These are phyloP conservation scores for Neonectria ditissima DNA, from an alignment of 2,329 filamentous ascomycete species.

Conservation along the genomic window DNA sequence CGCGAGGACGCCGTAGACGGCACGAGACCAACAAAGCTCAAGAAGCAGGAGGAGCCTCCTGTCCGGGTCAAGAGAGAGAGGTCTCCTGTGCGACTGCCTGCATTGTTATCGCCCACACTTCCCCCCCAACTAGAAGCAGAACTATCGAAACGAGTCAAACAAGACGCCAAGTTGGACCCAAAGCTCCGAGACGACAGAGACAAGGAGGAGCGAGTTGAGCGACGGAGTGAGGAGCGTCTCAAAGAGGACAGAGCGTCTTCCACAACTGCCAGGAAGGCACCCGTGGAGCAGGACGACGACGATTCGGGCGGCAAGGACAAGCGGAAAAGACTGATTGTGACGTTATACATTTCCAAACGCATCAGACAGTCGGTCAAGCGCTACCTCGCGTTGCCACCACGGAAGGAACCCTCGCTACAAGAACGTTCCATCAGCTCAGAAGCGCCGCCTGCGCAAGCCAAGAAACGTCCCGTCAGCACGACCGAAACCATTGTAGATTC, in stretches of 20 bases:
- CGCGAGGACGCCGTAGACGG: constrained; percentile 46
- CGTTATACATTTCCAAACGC: constrained; percentile 62
- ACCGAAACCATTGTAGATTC: constrained; percentile 53
- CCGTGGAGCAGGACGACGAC: constrained; percentile 46
- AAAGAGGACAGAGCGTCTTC: constrained; percentile 35
- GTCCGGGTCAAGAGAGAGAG: constrained; percentile 53
- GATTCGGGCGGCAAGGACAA: constrained; percentile 39
- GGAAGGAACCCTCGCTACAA: constrained; percentile 51
- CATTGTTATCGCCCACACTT: constrained; percentile 67
- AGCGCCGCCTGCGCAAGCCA: constrained; percentile 50
- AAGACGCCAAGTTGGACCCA: constrained; percentile 35
- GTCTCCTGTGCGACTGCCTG: constrained; percentile 56
- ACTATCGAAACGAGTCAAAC: constrained; percentile 49
- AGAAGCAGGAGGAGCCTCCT: constrained; percentile 43
- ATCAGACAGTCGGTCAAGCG: constrained; percentile 58
- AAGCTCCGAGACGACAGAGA: constrained; percentile 36
- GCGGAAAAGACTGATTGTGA: constrained; percentile 55
- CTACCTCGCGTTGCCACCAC: constrained; percentile 59
- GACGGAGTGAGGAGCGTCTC: constrained; percentile 34
- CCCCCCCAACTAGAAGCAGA: constrained; percentile 63
- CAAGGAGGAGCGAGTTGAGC: constrained; percentile 36
- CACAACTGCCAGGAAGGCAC: constrained; percentile 43
- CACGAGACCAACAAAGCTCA: constrained; percentile 47
- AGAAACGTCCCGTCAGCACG: constrained; percentile 61
- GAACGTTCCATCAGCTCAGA: constrained; percentile 56